Evolutionary conservation across 1,284 basidiomycete genomes (phyloP), one percentile per base, ranked within the genome.

Genomic region (Ceratobasidium sp.): DNA sequence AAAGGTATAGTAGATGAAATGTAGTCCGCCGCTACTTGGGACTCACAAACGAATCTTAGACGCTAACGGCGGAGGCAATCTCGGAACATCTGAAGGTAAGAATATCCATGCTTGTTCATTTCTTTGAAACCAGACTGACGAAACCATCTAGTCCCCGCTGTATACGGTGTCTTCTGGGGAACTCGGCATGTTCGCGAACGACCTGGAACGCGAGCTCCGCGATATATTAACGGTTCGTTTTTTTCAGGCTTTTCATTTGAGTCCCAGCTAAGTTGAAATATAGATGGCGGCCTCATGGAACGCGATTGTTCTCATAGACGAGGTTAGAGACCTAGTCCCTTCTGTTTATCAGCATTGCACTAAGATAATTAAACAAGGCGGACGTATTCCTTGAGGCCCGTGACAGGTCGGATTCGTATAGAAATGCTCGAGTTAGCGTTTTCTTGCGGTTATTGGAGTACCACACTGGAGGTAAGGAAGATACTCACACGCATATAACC

Each of bases 271-370:
- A 51, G 9, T n/a, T 14, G 0, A 22, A 53, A 19, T 24, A 36
- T 44, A 66, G 64, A 66, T 66, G 48, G 36, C 64, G 17, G 48
- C 64, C 11, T 54, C 51, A 2, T 66, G 64, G 64, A 66, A 66
- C 9, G 64, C 64, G 11, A 53, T 66, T 14, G 64, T 66, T 6
- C 51, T 66, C 7, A 66, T 66, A 24, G 64, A 66, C 22, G 64
- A 66, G 64, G 64, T 54, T 19, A 51, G 64, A 51, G n/a, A 1
- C 15, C 1, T 14, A 31, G 19, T 11, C 36, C 36, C 36, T 4
- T 4, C 11, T 41, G 36, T 5, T 11, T 41, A 41, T 4, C 4
- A 11, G 36, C 11, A 4, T 5, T 11, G 6, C 36, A 41, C 36
- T 11, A 41, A 45, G 33, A n/a, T 33, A 33, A 33, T 19, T 29